Evolutionary conservation across 768 basidiomycete genomes (phyloP), one percentile per base, ranked within the genome.

Genomic region (Gautieria morchelliformis): DNA sequence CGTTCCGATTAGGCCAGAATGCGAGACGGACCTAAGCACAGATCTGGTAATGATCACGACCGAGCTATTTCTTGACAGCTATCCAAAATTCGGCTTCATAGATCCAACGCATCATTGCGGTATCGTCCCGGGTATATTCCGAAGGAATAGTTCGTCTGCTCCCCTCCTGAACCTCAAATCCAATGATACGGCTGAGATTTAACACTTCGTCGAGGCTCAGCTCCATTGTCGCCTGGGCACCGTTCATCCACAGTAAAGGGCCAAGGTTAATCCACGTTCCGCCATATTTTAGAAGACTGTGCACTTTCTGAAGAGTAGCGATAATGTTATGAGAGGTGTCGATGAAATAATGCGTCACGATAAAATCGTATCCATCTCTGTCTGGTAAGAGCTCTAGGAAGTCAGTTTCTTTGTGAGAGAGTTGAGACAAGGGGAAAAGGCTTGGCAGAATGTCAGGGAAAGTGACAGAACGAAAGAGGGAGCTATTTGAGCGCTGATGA

Each of bases 251-350:
- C 3, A 87, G 71, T 19, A 87, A 69, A 8, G 84, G 86, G 1
- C 85, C 85, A 4, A 85, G 71, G 64, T 88, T 88, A 64, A 87
- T 78, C 86, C 85, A 88, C 9, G 67, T 72, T 2, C 85, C 86
- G 4, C 83, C 82, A 0, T 83, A 81, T 35, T 73, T 73, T 15
- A 88, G 74, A 20, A 85, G 73, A 12, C 59, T 41, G 63, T 79
- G 73, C 40, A 88, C 84, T 30, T 83, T 80, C 55, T 76, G 72
- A 56, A 87, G 71, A 14, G 79, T 80, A 0, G 73, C 65, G 44
- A 81, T 67, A 24, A 79, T 71, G 61, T 82, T 79, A 58, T 76
- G 66, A 5, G 81, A 80, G 5, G 81, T 83, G 68, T 83, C 81
- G 65, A 84, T 81, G 71, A 83, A 85, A 69, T 82, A 85, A 14